Percentiles rank a stretch among this genome's conserved stretches.
phyloP scores from a whole-genome alignment of 805 yeast species.

The Blastobotrys peoriensis region DNA sequence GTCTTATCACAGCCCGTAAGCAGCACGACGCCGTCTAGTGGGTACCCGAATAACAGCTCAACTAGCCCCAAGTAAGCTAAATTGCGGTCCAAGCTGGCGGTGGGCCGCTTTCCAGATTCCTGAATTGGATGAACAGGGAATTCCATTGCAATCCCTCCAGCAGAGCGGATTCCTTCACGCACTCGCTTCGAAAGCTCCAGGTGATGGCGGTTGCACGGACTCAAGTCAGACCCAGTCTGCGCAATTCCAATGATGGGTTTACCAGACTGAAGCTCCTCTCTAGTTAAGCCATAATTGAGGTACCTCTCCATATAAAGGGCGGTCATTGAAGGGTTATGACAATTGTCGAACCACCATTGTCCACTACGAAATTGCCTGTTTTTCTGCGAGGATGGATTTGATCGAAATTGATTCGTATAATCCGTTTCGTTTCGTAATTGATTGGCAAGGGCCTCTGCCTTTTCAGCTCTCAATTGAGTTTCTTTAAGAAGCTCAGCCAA shows the following conservation, averaged over 20 bases:
- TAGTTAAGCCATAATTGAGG: slow-evolving; percentile 23
- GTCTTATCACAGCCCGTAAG: slow-evolving; percentile 42
- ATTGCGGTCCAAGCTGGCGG: slow-evolving; percentile 23
- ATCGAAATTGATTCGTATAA: slow-evolving; percentile 3
- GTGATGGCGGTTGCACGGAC: slow-evolving; percentile 25
- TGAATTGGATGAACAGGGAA: slow-evolving; percentile 26
- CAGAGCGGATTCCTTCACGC: slow-evolving; percentile 22
- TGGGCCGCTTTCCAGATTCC: slow-evolving; percentile 24
- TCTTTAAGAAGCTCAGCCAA: slow-evolving; percentile 12
- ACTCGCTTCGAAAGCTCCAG: slow-evolving; percentile 21
- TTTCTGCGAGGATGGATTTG: slow-evolving; percentile 1
- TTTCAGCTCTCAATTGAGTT: slow-evolving; percentile 11
- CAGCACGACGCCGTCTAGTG: slow-evolving; percentile 24
- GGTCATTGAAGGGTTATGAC: slow-evolving; percentile 22
- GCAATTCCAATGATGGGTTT: slow-evolving; percentile 86
- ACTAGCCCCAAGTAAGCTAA: slow-evolving; percentile 22
- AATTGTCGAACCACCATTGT: slow-evolving; percentile 26
- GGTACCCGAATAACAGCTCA: slow-evolving; percentile 23
- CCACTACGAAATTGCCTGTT: slow-evolving; percentile 16
- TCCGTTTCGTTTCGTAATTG: slow-evolving; percentile 3
- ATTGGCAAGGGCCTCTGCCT: slow-evolving; percentile 13
- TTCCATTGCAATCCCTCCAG: slow-evolving; percentile 23
- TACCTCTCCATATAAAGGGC: slow-evolving; percentile 25
- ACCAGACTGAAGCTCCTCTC: slow-evolving; percentile 44
- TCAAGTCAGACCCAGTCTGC: slow-evolving; percentile 68